phyloP scores from a whole-genome alignment of 768 basidiomycete genomes.

The Sporobolomyces pararoseus region DNA sequence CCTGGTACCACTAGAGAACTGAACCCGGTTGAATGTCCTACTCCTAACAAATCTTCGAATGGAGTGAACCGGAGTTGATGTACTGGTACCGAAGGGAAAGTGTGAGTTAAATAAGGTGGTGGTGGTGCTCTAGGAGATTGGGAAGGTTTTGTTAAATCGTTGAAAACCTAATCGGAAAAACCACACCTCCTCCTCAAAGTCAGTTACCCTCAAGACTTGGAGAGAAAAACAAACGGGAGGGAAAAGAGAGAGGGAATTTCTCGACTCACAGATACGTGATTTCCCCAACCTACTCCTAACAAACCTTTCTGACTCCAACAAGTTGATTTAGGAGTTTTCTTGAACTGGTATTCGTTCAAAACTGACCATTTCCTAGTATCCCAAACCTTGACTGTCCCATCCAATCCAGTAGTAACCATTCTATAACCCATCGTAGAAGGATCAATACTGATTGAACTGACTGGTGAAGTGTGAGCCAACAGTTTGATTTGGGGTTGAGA shows the following conservation, averaged over 20 bases:
- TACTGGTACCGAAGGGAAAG: constrained; percentile 73
- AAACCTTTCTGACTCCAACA: constrained; percentile 84
- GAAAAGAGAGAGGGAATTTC: no score
- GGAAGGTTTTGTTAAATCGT: constrained; percentile 35
- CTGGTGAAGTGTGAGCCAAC: constrained; percentile 83
- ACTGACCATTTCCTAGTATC: constrained; percentile 95
- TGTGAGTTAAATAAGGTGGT: constrained; percentile 75
- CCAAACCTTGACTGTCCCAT: constrained; percentile 90
- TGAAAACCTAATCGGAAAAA: constrained; percentile 62
- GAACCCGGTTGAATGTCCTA: constrained; percentile 71
- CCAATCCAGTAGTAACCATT: constrained; percentile 83
- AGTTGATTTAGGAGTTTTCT: constrained; percentile 51
- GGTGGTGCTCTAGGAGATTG: constrained; percentile 30
- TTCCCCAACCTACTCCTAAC: constrained; percentile 74
- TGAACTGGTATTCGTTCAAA: constrained; percentile 69
- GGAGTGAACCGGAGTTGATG: constrained; percentile 76
- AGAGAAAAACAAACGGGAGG: no score
- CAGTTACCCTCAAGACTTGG: neutral
- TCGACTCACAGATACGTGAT: constrained; percentile 68
- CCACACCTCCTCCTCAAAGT: neutral
- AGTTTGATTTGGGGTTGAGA: constrained; percentile 86
- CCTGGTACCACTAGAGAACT: constrained; percentile 87
- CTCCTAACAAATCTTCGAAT: constrained; percentile 75
- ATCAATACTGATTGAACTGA: constrained; percentile 75
- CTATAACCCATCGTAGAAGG: constrained; percentile 79